Evolutionary conservation across 306 rosid genomes (phyloP).

Genomic region (Acacia confusa): DNA sequence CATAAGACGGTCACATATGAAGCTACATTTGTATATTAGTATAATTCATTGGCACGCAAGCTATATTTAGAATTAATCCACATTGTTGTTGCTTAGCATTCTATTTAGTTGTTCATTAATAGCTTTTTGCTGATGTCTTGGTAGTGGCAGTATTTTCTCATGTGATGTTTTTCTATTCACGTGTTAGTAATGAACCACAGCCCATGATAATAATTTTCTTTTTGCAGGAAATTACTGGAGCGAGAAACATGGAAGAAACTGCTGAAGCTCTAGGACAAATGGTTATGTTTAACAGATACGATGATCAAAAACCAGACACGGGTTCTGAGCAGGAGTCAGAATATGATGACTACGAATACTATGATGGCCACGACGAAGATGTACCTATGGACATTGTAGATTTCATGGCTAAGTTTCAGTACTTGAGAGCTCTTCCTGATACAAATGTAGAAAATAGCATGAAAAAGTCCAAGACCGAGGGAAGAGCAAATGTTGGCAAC

Average conservation of each 20-base stretch:
- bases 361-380: slow-evolving; percentile 56
- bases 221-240: slow-evolving; percentile 61
- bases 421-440: slow-evolving; percentile 75
- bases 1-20: neutral
- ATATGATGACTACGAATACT: slow-evolving; percentile 64
- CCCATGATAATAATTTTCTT: slow-evolving; percentile 28
- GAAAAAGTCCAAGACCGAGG: slow-evolving; percentile 47
- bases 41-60: neutral
- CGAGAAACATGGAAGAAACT: slow-evolving; percentile 46
- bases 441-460: slow-evolving; percentile 42
- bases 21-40: neutral
- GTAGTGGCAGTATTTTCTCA: neutral
- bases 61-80: neutral
- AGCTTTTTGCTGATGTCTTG: neutral
- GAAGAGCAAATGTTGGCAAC: slow-evolving; percentile 41
- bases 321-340: slow-evolving; percentile 56
- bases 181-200: neutral
- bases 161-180: neutral
- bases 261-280: slow-evolving; percentile 46
- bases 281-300: slow-evolving; percentile 40
- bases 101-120: neutral
- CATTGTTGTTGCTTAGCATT: neutral
- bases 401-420: slow-evolving; percentile 85
- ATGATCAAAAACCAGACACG: slow-evolving; percentile 44
- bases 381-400: slow-evolving; percentile 96